Evolutionary conservation across 2,329 filamentous ascomycete species (phyloP), one percentile per base, ranked within the genome.

Genomic region (Dothistroma pini): DNA sequence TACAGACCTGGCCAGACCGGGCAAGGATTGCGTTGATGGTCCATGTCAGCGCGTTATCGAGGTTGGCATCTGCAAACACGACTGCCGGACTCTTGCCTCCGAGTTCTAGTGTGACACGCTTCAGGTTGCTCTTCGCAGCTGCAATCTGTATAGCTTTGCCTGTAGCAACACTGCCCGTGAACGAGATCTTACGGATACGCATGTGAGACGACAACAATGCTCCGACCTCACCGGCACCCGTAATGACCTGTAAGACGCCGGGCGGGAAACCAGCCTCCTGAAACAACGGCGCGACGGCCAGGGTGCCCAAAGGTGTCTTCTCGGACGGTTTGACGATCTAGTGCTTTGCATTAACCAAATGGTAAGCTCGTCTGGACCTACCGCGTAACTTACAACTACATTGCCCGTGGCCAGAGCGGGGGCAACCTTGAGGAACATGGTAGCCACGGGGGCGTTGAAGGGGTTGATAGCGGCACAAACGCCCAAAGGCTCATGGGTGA

Each of bases 41-140:
- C 64, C 77, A 66, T 16, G 76, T 74, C 21, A 66, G 60, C 5
- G 70, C 70, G 50, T 68, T 62, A 22, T 68, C 67, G 5, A 85
- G 75, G 59, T 87, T 81, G 2, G 86, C 82, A 62, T 87, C 84
- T 0, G 79, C 78, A 38, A 81, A 78, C 21, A 87, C 76, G 60
- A 87, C 84, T 11, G 82, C 80, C 0, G 84, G 79, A 61, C 86
- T 83, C 66, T 87, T 87, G 32, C 84, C 85, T 31, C 84, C 82
- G 14, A 87, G 78, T 70, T 88, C 86, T 3, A 88, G 78, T 1
- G 82, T 85, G 21, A 85, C 78, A 32, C 84, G 76, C 77, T 87
- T 87, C 21, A 88, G 73, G n/a, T 65, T 65, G 0, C 82, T 84
- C 70, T 80, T 79, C 19, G 81, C 76, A 44, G 79, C 80, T 14